Evolutionary conservation across 148 eudicot genomes (phyloP).

Genomic region (Hydrangea macrophylla): DNA sequence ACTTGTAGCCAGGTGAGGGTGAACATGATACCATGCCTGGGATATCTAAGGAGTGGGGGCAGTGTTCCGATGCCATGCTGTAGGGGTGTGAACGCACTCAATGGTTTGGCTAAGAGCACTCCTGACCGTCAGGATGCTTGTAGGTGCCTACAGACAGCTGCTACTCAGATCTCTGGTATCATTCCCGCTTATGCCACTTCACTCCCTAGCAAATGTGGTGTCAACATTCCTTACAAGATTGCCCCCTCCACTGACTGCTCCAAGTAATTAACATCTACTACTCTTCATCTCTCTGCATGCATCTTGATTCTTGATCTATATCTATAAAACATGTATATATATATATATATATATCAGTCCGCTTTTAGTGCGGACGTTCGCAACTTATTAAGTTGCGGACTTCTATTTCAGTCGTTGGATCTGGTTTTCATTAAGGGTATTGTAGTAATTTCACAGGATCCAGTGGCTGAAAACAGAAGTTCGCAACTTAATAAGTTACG

Average conservation of each 20-base stretch:
- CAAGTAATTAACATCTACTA: no score
- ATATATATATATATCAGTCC: no score
- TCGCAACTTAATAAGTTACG: no score
- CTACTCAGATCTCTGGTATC: not conserved
- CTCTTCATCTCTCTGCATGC: no score
- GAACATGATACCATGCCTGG: slow-evolving; percentile 12
- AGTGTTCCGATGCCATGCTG: slow-evolving; percentile 8
- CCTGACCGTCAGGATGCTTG: slow-evolving; percentile 23
- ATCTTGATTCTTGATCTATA: no score
- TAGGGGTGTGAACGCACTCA: slow-evolving; percentile 6
- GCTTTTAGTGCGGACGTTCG: no score
- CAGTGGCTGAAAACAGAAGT: no score
- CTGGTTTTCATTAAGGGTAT: no score
- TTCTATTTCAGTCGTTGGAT: no score
- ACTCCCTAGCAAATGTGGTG: slow-evolving; percentile 20
- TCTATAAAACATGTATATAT: no score
- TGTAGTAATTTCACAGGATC: no score
- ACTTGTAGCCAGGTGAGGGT: slow-evolving; percentile 10
- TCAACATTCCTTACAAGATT: slow-evolving; percentile 25
- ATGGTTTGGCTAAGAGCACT: slow-evolving; percentile 14
- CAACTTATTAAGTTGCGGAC: no score
- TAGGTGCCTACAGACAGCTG: slow-evolving; percentile 16
- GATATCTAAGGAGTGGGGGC: slow-evolving; percentile 8
- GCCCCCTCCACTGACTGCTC: slow-evolving; percentile 30
- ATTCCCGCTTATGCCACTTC: not conserved